Evolutionary conservation across 179 eudicot species (phyloP), one percentile per base, ranked within the genome.

Genomic region (Heliamphora pulchella): DNA sequence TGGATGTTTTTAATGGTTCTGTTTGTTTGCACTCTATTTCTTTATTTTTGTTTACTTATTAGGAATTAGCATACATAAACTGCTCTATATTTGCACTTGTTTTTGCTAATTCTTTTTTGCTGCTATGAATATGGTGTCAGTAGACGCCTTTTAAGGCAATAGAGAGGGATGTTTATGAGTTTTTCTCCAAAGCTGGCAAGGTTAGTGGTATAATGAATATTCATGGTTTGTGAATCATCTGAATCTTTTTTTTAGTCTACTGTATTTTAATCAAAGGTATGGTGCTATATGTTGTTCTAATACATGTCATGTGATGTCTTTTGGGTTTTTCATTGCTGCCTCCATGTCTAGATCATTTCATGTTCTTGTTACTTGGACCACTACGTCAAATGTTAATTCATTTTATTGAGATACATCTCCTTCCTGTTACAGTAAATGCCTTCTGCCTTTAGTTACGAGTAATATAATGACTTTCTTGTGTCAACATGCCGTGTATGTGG

Each of bases 61-160:
- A 65, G 41, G 68, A 14, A 5, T 64, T 14, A 18, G 8, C 69
- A 65, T 65, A 1, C 15, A 2, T 4, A 8, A 8, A 17, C 70
- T 43, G 41, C 64, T 68, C 17, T 57, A 41, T 39, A 0, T 67
- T 22, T 17, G 5, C 4, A 41, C 68, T 68, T 69, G 39, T 5
- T 69, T 50, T 70, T 22, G 53, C 54, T 71, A 50, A 72, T 51
- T 80, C 66, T 43, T 64, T 17, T 80, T 74, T 76, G 8, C 54
- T 58, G 31, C 5, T 9, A 13, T 76, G 68, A 62, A 68, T 63
- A 71, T 77, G 72, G 18, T 75, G 54, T 59, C 74, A 82, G 82
- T 90, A 94, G 98, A 92, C 93, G 87, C 94, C 97, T 46, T 85
- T 94, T 84, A 93, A 93, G 87, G 98, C 98, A 73, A 92, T 90